Base-by-base conservation (phyloP, 805 yeast species). In the Metschnikowia bowlesiae region DNA sequence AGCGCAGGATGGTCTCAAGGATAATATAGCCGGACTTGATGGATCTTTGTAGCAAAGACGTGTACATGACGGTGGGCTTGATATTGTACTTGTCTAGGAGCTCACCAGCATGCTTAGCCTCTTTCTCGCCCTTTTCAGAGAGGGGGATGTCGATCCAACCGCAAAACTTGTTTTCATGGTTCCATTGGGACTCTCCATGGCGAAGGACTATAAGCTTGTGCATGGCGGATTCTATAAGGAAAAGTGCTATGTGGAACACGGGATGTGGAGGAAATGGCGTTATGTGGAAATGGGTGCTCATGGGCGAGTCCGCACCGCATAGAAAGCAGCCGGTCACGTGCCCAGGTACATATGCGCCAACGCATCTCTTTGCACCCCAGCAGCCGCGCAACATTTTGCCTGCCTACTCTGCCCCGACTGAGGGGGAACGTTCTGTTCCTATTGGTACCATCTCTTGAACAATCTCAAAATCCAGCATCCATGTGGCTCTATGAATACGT, bases 121-220 rank as follows among this genome's bases (percentile, higher is more conserved):
- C 78, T 7, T 58, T 39, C 47, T 64, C 60, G 6, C 78, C 78
- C 48, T 68, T 69, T 6, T 55, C 62, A 31, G 70, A 62, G 18
- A 73, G 62, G 31, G 73, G 70, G n/a, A 70, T 63, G 51, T 73
- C 78, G 26, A 73, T 68, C 78, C 78, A 73, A 11, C 78, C 78
- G 48, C 77, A 70, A 55, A 73, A 73, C 54, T 65, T 68, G 57
- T 70, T 71, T 44, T 68, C 74, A 44, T 72, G 70, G 52, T 73
- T 73, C 70, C 75, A 69, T 56, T 68, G 68, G 7, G 73, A 66
- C 52, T 73, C 76, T 39, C 78, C 78, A 56, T 73, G 78, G 54
- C 78, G 71, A 37, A 73, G 67, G 5, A 73, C 69, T 14, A 73
- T 68, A 41, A 73, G 63, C 51, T 69, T 69, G 54, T 68, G 73